Base-by-base conservation (phyloP, 2,329 filamentous ascomycete genomes). In the Botrytis sinoallii region DNA sequence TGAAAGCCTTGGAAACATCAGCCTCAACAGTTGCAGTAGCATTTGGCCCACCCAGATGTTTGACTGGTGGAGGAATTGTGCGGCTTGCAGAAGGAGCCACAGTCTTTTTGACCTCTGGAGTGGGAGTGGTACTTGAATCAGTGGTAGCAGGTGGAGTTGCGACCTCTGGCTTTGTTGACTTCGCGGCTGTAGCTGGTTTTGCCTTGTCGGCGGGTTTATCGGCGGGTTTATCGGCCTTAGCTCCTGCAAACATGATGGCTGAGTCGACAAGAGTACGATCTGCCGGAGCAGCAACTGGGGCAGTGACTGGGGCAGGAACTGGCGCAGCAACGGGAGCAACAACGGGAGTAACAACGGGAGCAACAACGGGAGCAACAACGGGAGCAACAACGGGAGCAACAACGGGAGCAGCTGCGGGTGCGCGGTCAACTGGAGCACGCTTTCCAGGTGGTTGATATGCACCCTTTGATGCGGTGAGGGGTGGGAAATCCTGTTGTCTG, bases 371-470 rank as follows among this genome's bases (percentile, higher is more conserved):
- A 38, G n/a, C n/a, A 76, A 97, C 93, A 69, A 95, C 88, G 20
- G 93, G 93, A 40, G 40, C 18, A 52, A 20, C 48, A 20, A 38
- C 65, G 22, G 65, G 65, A 68, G 46, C 5, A 63, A 90, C 87
- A 35, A 95, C 91, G 18, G 93, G 93, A 38, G 48, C 63, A 42
- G 40, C 66, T n/a, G 38, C 66, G 12, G 66, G 66, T 57, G 48
- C n/a, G 76, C 93, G 89, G 40, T 87, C 90, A 46, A 92, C 89
- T 29, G 93, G 93, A 14, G 95, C 92, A 78, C 96, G 90, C 82
- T 93, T 89, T 29, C 93, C 95, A 7, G 96, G 96, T 48, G 96
- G 95, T 0, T 92, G 97, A 82, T 99, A 99, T 82, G 93, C 95
- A 83, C 88, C 89, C 86, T 82, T 84, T 71, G 84, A 81, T 55